Conservation (phyloP, 306 rosid species). For the Neltuma alba region DNA sequence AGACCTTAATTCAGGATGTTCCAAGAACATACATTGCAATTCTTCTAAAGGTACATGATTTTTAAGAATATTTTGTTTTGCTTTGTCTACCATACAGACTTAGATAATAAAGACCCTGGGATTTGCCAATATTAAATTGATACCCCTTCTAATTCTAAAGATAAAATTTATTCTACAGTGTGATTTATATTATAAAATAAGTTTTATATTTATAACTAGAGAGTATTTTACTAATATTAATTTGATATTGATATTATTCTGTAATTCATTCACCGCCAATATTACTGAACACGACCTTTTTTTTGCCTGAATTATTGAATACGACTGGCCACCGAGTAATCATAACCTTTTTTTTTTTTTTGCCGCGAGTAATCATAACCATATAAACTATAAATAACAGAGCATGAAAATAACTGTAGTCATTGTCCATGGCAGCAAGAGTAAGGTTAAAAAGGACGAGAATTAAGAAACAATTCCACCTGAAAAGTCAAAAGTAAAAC, state of each 20-base stretch:
- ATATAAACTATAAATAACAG: background rate
- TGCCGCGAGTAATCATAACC: background rate
- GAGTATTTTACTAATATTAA: background rate
- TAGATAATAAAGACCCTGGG: background rate
- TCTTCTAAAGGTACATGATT: background rate
- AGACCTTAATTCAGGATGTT: too few relatives aligned
- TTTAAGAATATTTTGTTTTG: background rate
- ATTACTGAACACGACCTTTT: background rate
- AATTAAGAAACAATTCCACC: too few relatives aligned
- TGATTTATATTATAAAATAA: too few relatives aligned
- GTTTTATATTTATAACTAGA: too few relatives aligned
- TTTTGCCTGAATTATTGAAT: too few relatives aligned
- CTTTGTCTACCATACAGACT: background rate
- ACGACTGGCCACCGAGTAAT: background rate
- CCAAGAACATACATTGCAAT: background rate
- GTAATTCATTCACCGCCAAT: background rate
- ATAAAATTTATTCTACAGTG: too few relatives aligned
- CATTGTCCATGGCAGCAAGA: background rate
- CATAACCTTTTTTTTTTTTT: too few relatives aligned
- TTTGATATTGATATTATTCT: background rate
- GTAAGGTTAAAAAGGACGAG: background rate
- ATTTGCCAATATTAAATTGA: background rate
- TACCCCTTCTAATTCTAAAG: too few relatives aligned
- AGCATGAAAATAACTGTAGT: background rate
- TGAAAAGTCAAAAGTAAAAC: background rate